Percentiles rank a stretch among this genome's conserved stretches.
Conservation (phyloP, 306 rosid genomes). For the Rubus idaeus region DNA sequence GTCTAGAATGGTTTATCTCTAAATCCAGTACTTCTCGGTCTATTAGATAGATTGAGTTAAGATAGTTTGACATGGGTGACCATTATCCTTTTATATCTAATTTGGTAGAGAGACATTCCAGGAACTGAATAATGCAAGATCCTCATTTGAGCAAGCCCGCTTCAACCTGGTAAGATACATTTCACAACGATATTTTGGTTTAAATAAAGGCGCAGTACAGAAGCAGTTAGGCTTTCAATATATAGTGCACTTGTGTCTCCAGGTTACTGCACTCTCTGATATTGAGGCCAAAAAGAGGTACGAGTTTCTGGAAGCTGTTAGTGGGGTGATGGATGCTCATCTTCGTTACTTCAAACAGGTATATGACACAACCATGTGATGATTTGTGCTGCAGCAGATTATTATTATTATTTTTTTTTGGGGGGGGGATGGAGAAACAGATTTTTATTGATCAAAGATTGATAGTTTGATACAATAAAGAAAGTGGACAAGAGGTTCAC, state of each 20-base stretch:
- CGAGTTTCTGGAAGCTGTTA: conserved; percentile 70
- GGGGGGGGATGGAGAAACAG: not conserved
- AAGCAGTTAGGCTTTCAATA: conserved; percentile 27
- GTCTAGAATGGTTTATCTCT: conserved; percentile 20
- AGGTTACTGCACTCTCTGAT: conserved; percentile 62
- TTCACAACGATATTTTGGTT: conserved; percentile 12
- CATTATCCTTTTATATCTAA: conserved; percentile 53
- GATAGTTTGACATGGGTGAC: conserved; percentile 38
- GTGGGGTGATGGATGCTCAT: conserved; percentile 83
- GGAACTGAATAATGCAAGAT: conserved; percentile 69
- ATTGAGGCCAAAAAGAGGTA: conserved; percentile 67
- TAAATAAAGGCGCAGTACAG: conserved; percentile 20
- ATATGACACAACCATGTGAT: conserved; percentile 19
- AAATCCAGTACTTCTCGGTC: conserved; percentile 1
- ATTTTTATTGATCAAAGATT: not conserved
- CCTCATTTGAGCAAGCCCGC: conserved; percentile 76
- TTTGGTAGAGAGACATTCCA: conserved; percentile 68
- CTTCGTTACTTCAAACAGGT: conserved; percentile 87
- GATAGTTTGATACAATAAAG: not conserved
- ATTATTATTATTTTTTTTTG: not conserved
- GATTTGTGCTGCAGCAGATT: not conserved
- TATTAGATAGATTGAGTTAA: conserved; percentile 17
- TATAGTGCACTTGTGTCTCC: conserved; percentile 24
- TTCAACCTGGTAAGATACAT: conserved; percentile 66
- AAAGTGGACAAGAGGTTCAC: not conserved